Evolutionary conservation across 2,329 filamentous ascomycete species (phyloP), one percentile per base, ranked within the genome.

Genomic region (Fusarium clavum): DNA sequence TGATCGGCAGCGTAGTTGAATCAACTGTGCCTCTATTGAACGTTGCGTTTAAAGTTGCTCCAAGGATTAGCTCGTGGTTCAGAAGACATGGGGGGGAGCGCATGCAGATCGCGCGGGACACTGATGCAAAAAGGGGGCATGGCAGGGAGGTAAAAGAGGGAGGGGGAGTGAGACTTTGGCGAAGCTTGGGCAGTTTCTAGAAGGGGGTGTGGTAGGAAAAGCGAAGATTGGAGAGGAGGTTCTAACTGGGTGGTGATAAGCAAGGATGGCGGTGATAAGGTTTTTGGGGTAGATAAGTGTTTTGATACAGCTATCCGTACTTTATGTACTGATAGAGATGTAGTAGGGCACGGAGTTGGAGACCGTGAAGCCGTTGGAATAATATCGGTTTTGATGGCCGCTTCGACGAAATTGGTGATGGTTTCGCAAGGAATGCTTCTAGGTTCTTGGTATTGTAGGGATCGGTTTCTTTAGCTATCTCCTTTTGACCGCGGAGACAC

Each of bases 81-180:
- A 29, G 44, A 69, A 30, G 67, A 62, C 44, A 27, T 27, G 60
- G 67, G 53, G 47, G 27, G 38, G 25, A 55, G 47, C 12, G 51
- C 48, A 70, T 53, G 67, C 46, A 70, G 67, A 70, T 70, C 67
- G 40, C 51, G 53, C 49, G 52, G 30, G 40, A 67, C 16, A 20
- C 46, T 20, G 56, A 61, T 65, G 44, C 49, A 57, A 41, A 64
- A 38, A 41, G 34, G 61, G 47, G 47, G 45, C 55, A 60, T 34
- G 29, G 6, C 38, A 44, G 41, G 30, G 49, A 14, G 30, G 22
- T 6, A 52, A 16, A 20, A n/a, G 38, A 24, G 13, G 55, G 44
- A 61, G 61, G 52, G 64, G 64, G 55, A 57, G 66, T 56, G 61
- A 51, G 29, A 54, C 18, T 57, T 48, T 38, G 34, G 38, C 6